Evolutionary conservation across 2,329 filamentous ascomycete species (phyloP).

Genomic region (Fusarium lateritium): DNA sequence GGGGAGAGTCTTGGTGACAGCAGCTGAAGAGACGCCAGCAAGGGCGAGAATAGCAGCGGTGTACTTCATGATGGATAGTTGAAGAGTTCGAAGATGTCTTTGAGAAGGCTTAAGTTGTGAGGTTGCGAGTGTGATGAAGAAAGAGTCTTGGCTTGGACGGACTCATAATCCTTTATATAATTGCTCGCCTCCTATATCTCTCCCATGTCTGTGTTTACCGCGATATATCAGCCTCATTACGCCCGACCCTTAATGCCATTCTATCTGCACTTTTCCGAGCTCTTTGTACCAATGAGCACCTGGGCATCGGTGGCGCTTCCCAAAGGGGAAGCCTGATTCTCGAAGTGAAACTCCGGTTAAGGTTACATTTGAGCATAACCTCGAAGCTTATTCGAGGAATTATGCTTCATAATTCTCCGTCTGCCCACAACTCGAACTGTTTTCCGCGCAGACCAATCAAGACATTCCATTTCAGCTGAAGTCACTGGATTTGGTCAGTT

Average conservation of each 20-base stretch:
- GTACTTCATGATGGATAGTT: slow-evolving; percentile 37
- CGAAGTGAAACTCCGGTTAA: slow-evolving; percentile 36
- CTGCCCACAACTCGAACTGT: not conserved
- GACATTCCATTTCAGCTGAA: not conserved
- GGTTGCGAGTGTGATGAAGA: not conserved
- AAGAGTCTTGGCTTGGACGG: slow-evolving; percentile 17
- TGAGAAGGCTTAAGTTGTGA: not conserved
- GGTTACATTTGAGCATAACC: slow-evolving; percentile 30
- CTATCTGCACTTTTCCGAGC: not conserved
- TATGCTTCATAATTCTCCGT: slow-evolving; percentile 25
- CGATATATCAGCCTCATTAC: not conserved
- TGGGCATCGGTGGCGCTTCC: slow-evolving; percentile 8
- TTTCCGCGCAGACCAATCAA: slow-evolving; percentile 12
- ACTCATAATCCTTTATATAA: slow-evolving; percentile 25
- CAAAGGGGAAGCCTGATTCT: slow-evolving; percentile 16
- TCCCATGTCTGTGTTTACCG: not conserved
- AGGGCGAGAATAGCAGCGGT: slow-evolving; percentile 35
- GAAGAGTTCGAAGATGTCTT: not conserved
- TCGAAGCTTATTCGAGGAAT: slow-evolving; percentile 40
- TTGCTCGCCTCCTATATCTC: not conserved
- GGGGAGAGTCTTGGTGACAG: slow-evolving; percentile 43
- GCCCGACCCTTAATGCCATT: slow-evolving; percentile 6
- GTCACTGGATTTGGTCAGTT: slow-evolving; percentile 12
- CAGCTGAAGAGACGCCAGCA: slow-evolving; percentile 36
- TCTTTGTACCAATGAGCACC: slow-evolving; percentile 26